phyloP scores from a whole-genome alignment of 169 alveolate genomes.

The Ichthyophthirius multifiliis region DNA sequence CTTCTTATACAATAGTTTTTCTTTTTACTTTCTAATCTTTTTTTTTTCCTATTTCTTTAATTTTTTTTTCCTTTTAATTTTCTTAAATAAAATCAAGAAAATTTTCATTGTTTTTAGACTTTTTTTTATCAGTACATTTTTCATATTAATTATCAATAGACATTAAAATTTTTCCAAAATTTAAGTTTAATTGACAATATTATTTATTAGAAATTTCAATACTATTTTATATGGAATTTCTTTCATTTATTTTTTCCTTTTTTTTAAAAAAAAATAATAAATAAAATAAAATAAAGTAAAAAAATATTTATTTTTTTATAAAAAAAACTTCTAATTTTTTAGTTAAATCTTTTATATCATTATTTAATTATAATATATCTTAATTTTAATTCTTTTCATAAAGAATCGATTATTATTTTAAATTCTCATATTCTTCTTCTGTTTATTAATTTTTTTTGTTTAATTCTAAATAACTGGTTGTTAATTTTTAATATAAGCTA shows the following conservation, averaged over 20 bases:
- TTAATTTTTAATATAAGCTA: constrained; percentile 52
- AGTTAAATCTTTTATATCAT: constrained; percentile 53
- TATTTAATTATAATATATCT: constrained; percentile 45
- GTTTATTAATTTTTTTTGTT: constrained; percentile 46
- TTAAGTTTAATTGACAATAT: constrained; percentile 20
- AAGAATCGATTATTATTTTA: constrained; percentile 42
- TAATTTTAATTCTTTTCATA: constrained; percentile 55
- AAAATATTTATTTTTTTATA: neutral
- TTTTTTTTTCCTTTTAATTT: neutral
- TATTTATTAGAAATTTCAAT: constrained; percentile 32
- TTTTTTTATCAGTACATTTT: constrained; percentile 22
- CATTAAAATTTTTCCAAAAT: constrained; percentile 37
- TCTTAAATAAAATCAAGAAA: constrained; percentile 10
- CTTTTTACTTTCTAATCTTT: constrained; percentile 13
- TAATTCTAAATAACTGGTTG: constrained; percentile 52
- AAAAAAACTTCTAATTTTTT: constrained; percentile 34
- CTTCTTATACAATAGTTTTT: neutral
- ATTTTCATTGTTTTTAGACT: constrained; percentile 15
- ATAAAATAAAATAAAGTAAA: neutral
- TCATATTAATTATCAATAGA: constrained; percentile 42
- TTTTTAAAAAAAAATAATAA: neutral
- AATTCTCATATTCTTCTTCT: constrained; percentile 50
- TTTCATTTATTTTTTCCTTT: constrained; percentile 24
- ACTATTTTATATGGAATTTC: constrained; percentile 8
- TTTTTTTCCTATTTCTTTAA: constrained; percentile 18